These are phyloP conservation scores for Thinopyrum obtusiflorum DNA, from an alignment of 202 grass and related monocot species.

Conservation along the genomic window DNA sequence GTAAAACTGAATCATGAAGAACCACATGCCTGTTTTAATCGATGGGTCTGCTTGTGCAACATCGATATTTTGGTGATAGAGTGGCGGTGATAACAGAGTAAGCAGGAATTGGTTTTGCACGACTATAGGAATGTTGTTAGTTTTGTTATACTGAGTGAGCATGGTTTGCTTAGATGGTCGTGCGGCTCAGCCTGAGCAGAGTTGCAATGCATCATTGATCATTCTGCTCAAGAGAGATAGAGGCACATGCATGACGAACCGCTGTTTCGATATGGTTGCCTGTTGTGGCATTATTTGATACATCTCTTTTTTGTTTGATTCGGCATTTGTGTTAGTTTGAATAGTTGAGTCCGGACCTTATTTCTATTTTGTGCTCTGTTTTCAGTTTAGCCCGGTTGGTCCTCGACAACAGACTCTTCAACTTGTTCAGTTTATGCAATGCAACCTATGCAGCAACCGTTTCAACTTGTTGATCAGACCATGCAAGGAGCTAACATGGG, in stretches of 20 bases:
- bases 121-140: not conserved
- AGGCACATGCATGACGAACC: not conserved
- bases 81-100: not conserved
- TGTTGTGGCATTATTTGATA: not conserved
- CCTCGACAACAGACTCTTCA: constrained; percentile 49
- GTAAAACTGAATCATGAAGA: not conserved
- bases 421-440: constrained; percentile 47
- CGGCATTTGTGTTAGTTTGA: not conserved
- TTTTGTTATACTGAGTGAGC: not conserved
- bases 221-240: not conserved
- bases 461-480: constrained; percentile 49
- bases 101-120: not conserved
- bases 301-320: not conserved
- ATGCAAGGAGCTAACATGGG: constrained; percentile 46
- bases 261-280: not conserved
- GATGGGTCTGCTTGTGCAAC: not conserved
- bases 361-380: constrained; percentile 24
- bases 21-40: not conserved
- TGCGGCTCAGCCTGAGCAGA: not conserved
- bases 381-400: constrained; percentile 59
- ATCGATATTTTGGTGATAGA: not conserved
- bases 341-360: not conserved
- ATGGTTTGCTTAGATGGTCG: not conserved
- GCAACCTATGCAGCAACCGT: constrained; percentile 52
- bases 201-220: not conserved